These are phyloP conservation scores for Paxillus involutus DNA, from an alignment of 768 basidiomycete genomes.

Conservation along the genomic window DNA sequence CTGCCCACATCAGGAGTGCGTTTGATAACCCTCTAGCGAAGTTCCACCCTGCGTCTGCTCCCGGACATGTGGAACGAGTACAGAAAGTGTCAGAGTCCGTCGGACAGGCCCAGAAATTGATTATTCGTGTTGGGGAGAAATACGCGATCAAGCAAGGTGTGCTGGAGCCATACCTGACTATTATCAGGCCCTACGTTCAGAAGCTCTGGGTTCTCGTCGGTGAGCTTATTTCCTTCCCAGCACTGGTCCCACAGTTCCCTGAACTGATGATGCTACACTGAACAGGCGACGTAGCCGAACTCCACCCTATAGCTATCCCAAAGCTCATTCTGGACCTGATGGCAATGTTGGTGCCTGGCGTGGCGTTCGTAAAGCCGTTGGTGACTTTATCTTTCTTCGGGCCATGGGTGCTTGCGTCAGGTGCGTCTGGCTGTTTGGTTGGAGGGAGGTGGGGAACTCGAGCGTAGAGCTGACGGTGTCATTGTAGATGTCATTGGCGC, in stretches of 20 bases:
- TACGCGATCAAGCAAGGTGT: too few species aligned
- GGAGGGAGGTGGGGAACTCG: neutral
- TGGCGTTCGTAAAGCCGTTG: constrained; percentile 9
- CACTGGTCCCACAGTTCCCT: neutral
- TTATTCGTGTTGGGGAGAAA: too few species aligned
- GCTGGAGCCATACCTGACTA: neutral
- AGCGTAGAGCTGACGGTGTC: neutral
- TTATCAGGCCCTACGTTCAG: neutral
- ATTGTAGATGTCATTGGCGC: constrained; percentile 10
- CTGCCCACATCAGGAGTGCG: too few species aligned
- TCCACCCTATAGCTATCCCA: constrained; percentile 11
- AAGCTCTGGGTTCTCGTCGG: constrained; percentile 9
- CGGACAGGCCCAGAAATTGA: too few species aligned
- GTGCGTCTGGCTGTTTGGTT: neutral
- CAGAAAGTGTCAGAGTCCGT: too few species aligned
- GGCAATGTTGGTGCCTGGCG: constrained; percentile 6
- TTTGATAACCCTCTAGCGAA: too few species aligned
- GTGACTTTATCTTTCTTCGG: constrained; percentile 10
- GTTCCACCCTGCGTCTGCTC: too few species aligned
- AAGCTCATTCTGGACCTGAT: constrained; percentile 10
- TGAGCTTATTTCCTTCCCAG: neutral
- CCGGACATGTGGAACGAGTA: too few species aligned
- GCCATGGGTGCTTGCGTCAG: constrained; percentile 12
- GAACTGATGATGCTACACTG: neutral
- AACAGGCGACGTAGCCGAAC: constrained; percentile 13